phyloP scores from a whole-genome alignment of 805 yeast species.

The Gaillardinia entomophila region DNA sequence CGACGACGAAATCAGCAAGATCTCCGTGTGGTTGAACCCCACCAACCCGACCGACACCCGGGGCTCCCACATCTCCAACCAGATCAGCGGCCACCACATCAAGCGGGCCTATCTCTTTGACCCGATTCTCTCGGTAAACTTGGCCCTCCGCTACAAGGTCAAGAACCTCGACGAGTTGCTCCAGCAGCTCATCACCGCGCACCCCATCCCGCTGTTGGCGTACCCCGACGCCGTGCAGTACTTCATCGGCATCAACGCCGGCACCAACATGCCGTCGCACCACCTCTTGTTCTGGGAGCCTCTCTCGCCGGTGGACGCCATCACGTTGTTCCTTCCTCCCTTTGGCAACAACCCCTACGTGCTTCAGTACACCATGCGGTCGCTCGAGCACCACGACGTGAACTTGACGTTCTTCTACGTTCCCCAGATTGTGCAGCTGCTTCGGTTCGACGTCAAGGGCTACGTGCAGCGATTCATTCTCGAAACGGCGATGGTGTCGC shows the following conservation, averaged over 20 bases:
- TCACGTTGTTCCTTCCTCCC: slow-evolving; percentile 75
- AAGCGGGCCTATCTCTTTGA: slow-evolving; percentile 56
- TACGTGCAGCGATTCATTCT: slow-evolving; percentile 83
- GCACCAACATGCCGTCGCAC: slow-evolving; percentile 31
- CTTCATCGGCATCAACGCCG: slow-evolving; percentile 37
- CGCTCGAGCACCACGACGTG: slow-evolving; percentile 82
- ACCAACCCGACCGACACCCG: slow-evolving; percentile 37
- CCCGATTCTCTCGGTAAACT: slow-evolving; percentile 67
- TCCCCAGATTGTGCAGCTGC: slow-evolving; percentile 93
- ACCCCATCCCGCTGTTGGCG: slow-evolving; percentile 55
- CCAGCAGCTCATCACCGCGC: slow-evolving; percentile 39
- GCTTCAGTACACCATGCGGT: slow-evolving; percentile 84
- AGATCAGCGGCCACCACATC: slow-evolving; percentile 38
- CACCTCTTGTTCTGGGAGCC: slow-evolving; percentile 65
- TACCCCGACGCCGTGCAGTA: slow-evolving; percentile 58
- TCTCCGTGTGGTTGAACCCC: slow-evolving; percentile 75
- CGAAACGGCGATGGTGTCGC: slow-evolving; percentile 88
- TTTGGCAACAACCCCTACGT: slow-evolving; percentile 60
- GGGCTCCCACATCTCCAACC: slow-evolving; percentile 28
- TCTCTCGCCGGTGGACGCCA: slow-evolving; percentile 77
- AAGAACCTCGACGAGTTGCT: slow-evolving; percentile 34
- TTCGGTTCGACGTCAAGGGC: slow-evolving; percentile 77
- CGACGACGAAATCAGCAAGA: slow-evolving; percentile 66
- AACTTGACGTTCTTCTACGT: slow-evolving; percentile 91
- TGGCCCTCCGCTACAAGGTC: slow-evolving; percentile 55